These are phyloP conservation scores for Hirschfeldia incana DNA, from an alignment of 345 rosid genomes.

Conservation along the genomic window DNA sequence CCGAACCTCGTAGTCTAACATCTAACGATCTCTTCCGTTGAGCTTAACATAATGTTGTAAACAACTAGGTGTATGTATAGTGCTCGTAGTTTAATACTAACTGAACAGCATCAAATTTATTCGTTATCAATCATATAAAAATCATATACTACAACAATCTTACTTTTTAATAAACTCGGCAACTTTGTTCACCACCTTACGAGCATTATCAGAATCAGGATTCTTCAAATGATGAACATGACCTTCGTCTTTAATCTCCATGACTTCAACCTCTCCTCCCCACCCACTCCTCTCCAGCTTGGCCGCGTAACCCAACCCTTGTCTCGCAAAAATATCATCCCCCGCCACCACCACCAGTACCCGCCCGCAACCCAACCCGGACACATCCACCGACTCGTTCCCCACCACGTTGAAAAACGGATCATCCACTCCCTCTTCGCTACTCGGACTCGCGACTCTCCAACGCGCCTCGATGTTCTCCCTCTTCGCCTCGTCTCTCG, in stretches of 20 bases:
- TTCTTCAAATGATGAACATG: slow-evolving; percentile 48
- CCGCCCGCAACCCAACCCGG: slow-evolving; percentile 39
- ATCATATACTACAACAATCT: too few relatives aligned
- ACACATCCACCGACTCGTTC: slow-evolving; percentile 30
- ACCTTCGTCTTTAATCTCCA: slow-evolving; percentile 41
- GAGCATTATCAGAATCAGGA: slow-evolving; percentile 35
- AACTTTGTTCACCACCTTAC: slow-evolving; percentile 25
- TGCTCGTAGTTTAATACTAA: too few relatives aligned
- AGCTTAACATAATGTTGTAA: too few relatives aligned
- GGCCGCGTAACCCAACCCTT: slow-evolving; percentile 43
- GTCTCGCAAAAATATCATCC: slow-evolving; percentile 38
- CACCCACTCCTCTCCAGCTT: slow-evolving; percentile 45
- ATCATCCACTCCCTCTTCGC: slow-evolving; percentile 46
- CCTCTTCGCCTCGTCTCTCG: slow-evolving; percentile 36
- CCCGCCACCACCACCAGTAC: slow-evolving; percentile 50
- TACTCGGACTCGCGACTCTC: slow-evolving; percentile 39
- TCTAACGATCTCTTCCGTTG: too few relatives aligned
- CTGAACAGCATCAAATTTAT: too few relatives aligned
- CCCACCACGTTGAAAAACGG: slow-evolving; percentile 47
- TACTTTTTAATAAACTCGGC: slow-evolving; percentile 31
- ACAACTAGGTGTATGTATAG: too few relatives aligned
- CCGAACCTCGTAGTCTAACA: too few relatives aligned
- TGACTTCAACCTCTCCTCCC: slow-evolving; percentile 44
- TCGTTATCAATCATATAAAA: too few relatives aligned
- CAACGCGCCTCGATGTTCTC: slow-evolving; percentile 34